A percentile compares a stretch with the other conserved stretches of the same genome.
These are phyloP conservation scores for Gamsiella multidivaricata DNA, from an alignment of 192 early-diverging fungal species.

Conservation along the genomic window DNA sequence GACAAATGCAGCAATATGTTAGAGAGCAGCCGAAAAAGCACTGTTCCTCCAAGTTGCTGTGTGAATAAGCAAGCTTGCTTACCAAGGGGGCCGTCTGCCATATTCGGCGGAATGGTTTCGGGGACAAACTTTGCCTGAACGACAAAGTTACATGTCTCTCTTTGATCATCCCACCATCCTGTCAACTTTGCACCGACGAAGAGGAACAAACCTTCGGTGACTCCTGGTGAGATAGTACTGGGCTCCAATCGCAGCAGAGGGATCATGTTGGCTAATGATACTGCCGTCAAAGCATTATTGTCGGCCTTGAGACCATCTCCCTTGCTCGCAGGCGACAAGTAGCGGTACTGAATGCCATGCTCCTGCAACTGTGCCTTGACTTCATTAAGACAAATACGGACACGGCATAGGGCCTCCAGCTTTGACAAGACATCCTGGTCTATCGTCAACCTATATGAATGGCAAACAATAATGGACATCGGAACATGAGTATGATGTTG, in stretches of 20 bases:
- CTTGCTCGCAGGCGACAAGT: neutral
- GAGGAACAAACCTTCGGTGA: constrained; percentile 26
- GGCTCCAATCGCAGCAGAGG: constrained; percentile 40
- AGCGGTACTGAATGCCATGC: constrained; percentile 35
- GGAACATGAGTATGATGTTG: no score
- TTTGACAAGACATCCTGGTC: constrained; percentile 44
- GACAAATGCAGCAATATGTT: no score
- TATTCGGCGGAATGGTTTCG: constrained; percentile 17
- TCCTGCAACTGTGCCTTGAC: constrained; percentile 25
- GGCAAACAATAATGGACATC: no score
- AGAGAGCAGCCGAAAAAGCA: no score
- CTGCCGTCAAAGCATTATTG: neutral
- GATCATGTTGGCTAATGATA: constrained; percentile 7
- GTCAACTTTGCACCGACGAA: constrained; percentile 47
- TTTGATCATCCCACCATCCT: constrained; percentile 47
- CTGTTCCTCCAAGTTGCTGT: no score
- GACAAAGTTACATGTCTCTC: constrained; percentile 51
- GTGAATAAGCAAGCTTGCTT: neutral
- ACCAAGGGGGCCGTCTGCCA: constrained; percentile 34
- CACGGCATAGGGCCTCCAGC: constrained; percentile 39
- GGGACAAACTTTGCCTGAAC: constrained; percentile 42
- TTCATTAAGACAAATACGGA: constrained; percentile 35
- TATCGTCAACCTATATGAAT: constrained; percentile 17
- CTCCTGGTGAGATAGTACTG: constrained; percentile 26
- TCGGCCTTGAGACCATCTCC: neutral